Base-by-base conservation (phyloP, 768 basidiomycete genomes). In the Asterophora parasitica region DNA sequence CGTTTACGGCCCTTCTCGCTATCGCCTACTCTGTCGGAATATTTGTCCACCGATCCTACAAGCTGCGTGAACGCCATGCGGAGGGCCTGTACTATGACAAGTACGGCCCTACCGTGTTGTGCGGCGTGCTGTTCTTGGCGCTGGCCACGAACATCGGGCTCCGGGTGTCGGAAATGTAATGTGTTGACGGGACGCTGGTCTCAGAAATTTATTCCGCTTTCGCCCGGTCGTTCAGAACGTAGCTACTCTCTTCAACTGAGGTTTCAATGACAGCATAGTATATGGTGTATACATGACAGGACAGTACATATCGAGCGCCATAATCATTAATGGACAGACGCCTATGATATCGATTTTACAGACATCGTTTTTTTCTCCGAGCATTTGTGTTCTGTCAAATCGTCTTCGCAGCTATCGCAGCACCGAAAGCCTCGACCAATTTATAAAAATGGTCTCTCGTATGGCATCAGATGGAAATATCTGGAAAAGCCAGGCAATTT, bases 1-100 rank as follows among this genome's bases (percentile, higher is more conserved):
- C 94, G 0, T 62, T 92, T 45, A 82, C 86, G n/a, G 90, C 96
- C 9, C 76, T 99, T 13, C 65, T 91, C 38, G 80, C 93, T 6
- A 91, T 98, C 56, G 81, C 85, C 17, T 99, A 97, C 68, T 79
- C 90, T 4, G 88, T 85, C 7, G 74, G 76, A 43, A 83, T 92
- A 44, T 96, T 92, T 61, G 74, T 87, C 17, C 87, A 81, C 63
- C 82, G 92, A 40, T 81, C 88, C 7, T 62, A 77, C 36, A 77
- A 76, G 46, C 73, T 95, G 57, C 76, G 90, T 41, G 71, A 75
- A 48, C 80, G 85, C 31, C 74, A 77, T 26, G 90, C 91, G 0
- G 82, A 86, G 46, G 88, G 89, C 17, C 55, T 91, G 43, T 95
- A 95, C 66, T 91, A 92, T 61, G 92, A 95, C 69, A 86, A 83